Base-by-base conservation (phyloP, 768 basidiomycete species). In the Russula virescens region DNA sequence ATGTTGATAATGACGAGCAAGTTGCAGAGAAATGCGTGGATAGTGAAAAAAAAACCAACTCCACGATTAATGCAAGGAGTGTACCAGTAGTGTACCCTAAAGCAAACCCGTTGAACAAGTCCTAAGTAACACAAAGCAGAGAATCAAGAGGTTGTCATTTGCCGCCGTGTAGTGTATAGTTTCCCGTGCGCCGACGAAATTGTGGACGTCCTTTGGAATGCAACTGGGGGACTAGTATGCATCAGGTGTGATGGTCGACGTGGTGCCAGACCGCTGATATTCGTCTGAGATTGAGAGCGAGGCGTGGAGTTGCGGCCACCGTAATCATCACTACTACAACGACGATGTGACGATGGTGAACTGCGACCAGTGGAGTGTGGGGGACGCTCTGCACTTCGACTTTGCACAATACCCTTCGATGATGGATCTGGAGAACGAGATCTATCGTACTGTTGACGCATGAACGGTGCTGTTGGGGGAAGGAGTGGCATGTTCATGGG, bases 401-500 rank as follows among this genome's bases (percentile, higher is more conserved):
- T 68, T 25, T 58, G 54, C 18, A 49, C 57, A 9, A 38, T 40
- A 25, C 40, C 40, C 45, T 34, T 61, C 45, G 56, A 47, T 25
- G 66, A 45, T 13, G 65, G 43, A 25, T 50, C 55, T 40, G 49
- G 65, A n/a, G 55, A 66, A 55, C 55, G 65, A 8, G 55, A 42
- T 38, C 58, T 51, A n/a, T 21, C 34, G 23, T 67, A 61, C 16
- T 61, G 63, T 18, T 68, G 66, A 19, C 59, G 54, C 68, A 69
- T 69, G 50, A 69, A 69, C 13, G 68, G 67, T 16, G 68, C 64
- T 0, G 67, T 26, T 10, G 68, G 68, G 26, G 68, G 68, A 25
- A 68, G 64, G 23, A 69, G 68, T 48, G 68, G 68, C 58, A 63
- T 63, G 40, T 68, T 63, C 68, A 63, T 55, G 46, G 55, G 49